Conservation (phyloP, 805 yeast genomes). For the Metschnikowia dekortorum region DNA sequence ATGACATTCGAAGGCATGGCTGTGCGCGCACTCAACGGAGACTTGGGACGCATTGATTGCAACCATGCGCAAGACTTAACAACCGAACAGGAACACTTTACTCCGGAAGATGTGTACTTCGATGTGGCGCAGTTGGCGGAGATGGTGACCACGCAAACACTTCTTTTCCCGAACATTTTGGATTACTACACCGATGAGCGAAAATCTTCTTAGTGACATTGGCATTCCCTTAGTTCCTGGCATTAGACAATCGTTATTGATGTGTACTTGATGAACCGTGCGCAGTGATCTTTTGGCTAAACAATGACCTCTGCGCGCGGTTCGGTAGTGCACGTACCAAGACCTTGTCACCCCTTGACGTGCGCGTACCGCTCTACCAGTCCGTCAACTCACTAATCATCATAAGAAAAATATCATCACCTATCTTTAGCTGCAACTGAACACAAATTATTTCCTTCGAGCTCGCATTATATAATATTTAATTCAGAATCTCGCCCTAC, state of each 20-base stretch:
- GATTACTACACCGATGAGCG: conserved; percentile 11
- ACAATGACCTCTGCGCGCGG: background rate
- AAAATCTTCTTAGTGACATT: background rate
- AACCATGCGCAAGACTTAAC: background rate
- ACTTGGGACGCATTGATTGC: background rate
- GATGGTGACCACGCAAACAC: conserved; percentile 13
- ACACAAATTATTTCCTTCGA: background rate
- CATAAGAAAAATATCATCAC: background rate
- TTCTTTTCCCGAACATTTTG: conserved; percentile 13
- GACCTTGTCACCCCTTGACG: conserved; percentile 6
- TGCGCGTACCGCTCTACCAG: conserved; percentile 8
- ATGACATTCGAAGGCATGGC: conserved; percentile 6
- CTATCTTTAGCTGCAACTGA: background rate
- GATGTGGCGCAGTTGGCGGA: conserved; percentile 17
- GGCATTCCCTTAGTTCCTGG: background rate
- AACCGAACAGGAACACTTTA: background rate
- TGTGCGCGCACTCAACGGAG: conserved; percentile 2
- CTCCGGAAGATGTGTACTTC: conserved; percentile 11
- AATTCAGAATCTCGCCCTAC: background rate
- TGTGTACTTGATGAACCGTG: background rate
- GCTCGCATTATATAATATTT: background rate
- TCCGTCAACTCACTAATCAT: background rate
- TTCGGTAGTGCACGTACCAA: conserved; percentile 1
- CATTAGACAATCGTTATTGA: background rate
- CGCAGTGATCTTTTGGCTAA: background rate